These are phyloP conservation scores for Hypoxylon fragiforme DNA, from an alignment of 495 filamentous ascomycete genomes.

Conservation along the genomic window DNA sequence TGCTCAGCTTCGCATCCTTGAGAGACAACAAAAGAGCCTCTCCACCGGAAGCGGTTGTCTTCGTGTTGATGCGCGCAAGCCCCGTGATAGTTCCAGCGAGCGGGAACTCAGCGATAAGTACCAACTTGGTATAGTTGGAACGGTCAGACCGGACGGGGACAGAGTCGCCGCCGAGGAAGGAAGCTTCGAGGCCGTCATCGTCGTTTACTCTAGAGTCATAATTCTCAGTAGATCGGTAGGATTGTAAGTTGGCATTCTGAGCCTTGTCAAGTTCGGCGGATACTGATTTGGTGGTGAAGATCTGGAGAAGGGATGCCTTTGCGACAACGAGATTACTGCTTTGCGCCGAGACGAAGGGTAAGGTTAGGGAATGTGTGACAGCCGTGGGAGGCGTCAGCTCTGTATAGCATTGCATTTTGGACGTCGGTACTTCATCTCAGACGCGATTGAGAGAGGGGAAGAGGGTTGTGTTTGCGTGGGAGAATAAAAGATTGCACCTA, in stretches of 20 bases:
- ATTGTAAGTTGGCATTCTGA: constrained; percentile 35
- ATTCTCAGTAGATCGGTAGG: constrained; percentile 29
- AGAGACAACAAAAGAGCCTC: constrained; percentile 83
- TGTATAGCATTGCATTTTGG: constrained; percentile 71
- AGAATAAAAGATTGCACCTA: background rate
- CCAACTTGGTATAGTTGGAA: constrained; percentile 69
- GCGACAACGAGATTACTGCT: constrained; percentile 85
- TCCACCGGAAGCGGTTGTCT: constrained; percentile 73
- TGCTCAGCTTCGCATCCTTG: constrained; percentile 86
- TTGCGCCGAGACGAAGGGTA: constrained; percentile 74
- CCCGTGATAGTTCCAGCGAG: constrained; percentile 83
- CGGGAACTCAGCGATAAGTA: constrained; percentile 80
- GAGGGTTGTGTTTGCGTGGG: constrained; percentile 1
- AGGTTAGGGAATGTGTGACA: constrained; percentile 80
- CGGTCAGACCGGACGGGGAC: constrained; percentile 58
- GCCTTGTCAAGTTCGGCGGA: constrained; percentile 56
- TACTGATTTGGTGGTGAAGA: constrained; percentile 66
- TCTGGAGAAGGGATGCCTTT: constrained; percentile 87
- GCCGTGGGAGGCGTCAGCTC: constrained; percentile 91
- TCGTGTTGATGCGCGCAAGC: constrained; percentile 71
- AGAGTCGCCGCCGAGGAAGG: constrained; percentile 61
- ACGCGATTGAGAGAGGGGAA: background rate
- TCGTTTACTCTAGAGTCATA: constrained; percentile 56
- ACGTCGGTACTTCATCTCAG: constrained; percentile 33
- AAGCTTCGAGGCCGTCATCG: constrained; percentile 62